These are phyloP conservation scores for Fusarium brachygibbosum DNA, from an alignment of 2,329 filamentous ascomycete genomes.

Conservation along the genomic window DNA sequence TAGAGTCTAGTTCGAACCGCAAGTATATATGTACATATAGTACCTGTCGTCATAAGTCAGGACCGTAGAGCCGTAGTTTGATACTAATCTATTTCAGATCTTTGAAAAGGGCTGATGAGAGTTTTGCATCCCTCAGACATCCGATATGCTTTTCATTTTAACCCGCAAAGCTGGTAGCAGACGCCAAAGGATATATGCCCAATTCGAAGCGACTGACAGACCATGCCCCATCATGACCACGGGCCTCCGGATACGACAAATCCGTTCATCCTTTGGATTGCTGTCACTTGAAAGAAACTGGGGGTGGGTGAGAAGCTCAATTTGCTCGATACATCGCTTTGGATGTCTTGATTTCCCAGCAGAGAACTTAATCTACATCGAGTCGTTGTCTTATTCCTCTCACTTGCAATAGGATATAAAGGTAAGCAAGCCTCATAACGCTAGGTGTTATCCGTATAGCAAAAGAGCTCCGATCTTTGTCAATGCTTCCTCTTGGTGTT, in stretches of 20 bases:
- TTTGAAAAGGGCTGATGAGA: not conserved
- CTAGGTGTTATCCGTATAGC: not conserved
- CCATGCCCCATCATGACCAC: not conserved
- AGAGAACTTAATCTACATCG: not conserved
- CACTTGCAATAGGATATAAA: not conserved
- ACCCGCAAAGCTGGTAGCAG: not conserved
- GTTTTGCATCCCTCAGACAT: not conserved
- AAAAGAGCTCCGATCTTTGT: not conserved
- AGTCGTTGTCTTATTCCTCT: not conserved
- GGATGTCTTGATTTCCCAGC: not conserved
- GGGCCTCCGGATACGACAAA: slow-evolving; percentile 6
- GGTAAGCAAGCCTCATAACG: not conserved
- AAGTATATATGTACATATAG: not conserved
- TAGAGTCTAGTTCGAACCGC: not conserved
- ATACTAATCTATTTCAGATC: not conserved
- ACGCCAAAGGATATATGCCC: not conserved
- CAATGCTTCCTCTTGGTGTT: not conserved
- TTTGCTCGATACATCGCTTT: not conserved
- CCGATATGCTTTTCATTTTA: not conserved
- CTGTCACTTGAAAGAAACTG: not conserved
- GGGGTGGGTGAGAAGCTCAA: not conserved
- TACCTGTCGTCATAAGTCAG: not conserved
- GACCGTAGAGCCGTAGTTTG: not conserved
- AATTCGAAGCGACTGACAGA: not conserved
- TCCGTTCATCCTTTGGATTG: slow-evolving; percentile 13